Base-by-base conservation (phyloP, 352 stramenopile genomes). In the Globisporangium okanoganense region DNA sequence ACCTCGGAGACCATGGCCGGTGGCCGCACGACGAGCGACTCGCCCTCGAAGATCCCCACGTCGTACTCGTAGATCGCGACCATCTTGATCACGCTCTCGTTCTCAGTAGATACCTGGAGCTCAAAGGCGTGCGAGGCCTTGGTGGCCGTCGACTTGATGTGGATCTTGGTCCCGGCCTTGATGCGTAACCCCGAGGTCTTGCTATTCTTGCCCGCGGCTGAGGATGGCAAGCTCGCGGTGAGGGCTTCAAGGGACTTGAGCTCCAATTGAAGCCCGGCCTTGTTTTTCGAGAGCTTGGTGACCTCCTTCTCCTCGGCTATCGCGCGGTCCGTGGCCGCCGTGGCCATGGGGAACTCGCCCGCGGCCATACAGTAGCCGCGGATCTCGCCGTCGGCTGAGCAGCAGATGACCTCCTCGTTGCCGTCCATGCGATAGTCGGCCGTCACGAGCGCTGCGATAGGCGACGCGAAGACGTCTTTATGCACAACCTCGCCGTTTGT, bases 401-500 rank as follows among this genome's bases (percentile, higher is more conserved):
- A 96, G 58, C 88, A 96, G 44, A 98, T 87, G n/a, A 97, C 75
- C 72, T 97, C 82, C 14, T 95, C 73, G 29, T 80, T 82, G 51
- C 90, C 92, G 64, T 95, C 81, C 78, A 94, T 90, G 43, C 88
- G 87, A 66, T 96, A 97, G 61, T 98, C 92, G 5, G 78, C 83
- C 5, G 73, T 79, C 20, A 97, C 69, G 24, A 96, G 72, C 7
- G 75, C 74, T 1, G 88, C 81, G 8, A 95, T 66, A 13, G 85
- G 66, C 2, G 85, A 73, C 3, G 64, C 44, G 35, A 96, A 78
- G 27, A 80, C 82, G 48, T 97, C 85, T 50, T 89, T 90, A 62
- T 92, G 90, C 27, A 97, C 75, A 2, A 94, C 75, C 61, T 95
- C 74, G 33, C 92, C 93, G 50, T 92, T 95, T n/a, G 74, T 65